Evolutionary conservation across 129 eudicot species (phyloP).

Genomic region (Artemisia tridentata): DNA sequence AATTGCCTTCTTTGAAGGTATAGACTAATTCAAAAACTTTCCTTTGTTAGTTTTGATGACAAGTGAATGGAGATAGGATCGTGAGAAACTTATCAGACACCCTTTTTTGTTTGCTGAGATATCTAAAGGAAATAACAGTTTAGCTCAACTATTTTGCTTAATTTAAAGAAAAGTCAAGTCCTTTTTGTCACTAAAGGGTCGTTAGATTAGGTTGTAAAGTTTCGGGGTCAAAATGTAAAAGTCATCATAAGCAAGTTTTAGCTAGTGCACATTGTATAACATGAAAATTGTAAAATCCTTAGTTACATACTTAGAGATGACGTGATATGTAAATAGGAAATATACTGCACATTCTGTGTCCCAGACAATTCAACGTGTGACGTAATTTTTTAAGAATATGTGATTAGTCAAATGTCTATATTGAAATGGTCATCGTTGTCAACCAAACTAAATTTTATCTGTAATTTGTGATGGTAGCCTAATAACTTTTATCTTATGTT

Average conservation of each 20-base stretch:
- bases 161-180: not conserved
- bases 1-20: too few species aligned
- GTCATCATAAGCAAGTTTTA: not conserved
- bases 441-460: not conserved
- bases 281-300: too few species aligned
- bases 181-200: not conserved
- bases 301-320: too few species aligned
- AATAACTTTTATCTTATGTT: not conserved
- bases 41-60: not conserved
- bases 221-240: not conserved
- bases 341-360: too few species aligned
- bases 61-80: not conserved
- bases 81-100: not conserved
- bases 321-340: too few species aligned
- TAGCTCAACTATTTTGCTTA: not conserved
- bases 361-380: too few species aligned
- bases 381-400: too few species aligned
- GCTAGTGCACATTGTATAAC: too few species aligned
- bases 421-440: not conserved
- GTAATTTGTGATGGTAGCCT: not conserved
- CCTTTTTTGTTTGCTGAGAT: not conserved
- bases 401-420: too few species aligned
- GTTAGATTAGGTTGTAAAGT: too few species aligned
- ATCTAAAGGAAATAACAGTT: conserved; percentile 1
- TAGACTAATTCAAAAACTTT: not conserved